These are phyloP conservation scores for Apiospora sp. DNA, from an alignment of 2,329 filamentous ascomycete species.

Conservation along the genomic window DNA sequence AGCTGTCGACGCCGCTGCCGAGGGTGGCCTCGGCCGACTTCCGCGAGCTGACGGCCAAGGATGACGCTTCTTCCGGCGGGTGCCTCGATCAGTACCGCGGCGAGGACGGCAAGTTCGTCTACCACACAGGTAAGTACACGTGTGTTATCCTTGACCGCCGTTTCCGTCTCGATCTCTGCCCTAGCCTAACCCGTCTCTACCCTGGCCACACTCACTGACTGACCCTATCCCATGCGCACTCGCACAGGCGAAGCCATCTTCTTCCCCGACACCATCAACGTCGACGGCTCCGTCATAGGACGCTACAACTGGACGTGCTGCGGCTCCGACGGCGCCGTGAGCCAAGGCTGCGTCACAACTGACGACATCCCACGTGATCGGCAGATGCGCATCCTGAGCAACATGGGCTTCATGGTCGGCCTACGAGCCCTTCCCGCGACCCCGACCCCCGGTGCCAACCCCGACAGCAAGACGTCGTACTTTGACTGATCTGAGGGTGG, in stretches of 20 bases:
- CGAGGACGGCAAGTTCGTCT: background rate
- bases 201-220: background rate
- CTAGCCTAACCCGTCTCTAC: background rate
- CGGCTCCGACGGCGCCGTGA: conserved; percentile 1
- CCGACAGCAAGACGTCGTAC: background rate
- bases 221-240: background rate
- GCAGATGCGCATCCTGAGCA: conserved; percentile 9
- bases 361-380: background rate
- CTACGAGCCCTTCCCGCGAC: background rate
- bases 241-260: background rate
- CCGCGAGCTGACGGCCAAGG: background rate
- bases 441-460: background rate
- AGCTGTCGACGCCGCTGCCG: conserved; percentile 7
- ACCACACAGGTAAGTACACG: background rate
- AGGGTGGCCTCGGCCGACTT: background rate
- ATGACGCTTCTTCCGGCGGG: background rate
- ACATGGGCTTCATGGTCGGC: conserved; percentile 5
- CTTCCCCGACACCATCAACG: conserved; percentile 2
- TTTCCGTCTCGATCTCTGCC: too few relatives aligned
- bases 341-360: background rate
- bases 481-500: background rate
- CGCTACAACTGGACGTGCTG: conserved; percentile 11
- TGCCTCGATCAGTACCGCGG: background rate
- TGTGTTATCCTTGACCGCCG: too few relatives aligned
- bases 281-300: conserved; percentile 7